Evolutionary conservation across 2,329 filamentous ascomycete species (phyloP).

Genomic region (Alternaria gansuensis): DNA sequence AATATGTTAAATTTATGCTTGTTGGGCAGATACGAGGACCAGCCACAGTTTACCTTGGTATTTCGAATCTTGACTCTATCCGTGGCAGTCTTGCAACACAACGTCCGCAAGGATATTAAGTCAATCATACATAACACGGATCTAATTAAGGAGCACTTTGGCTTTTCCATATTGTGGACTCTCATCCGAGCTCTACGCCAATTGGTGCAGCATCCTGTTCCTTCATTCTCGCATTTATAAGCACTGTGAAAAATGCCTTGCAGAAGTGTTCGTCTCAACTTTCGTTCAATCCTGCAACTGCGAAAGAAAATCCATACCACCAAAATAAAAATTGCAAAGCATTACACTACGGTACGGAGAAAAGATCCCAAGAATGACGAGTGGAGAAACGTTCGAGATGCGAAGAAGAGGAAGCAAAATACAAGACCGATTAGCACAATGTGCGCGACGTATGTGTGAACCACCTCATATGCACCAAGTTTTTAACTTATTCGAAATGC

Average conservation of each 20-base stretch:
- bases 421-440: conserved; percentile 54
- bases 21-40: neutral
- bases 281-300: neutral
- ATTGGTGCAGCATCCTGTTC: neutral
- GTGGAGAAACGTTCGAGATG: conserved; percentile 50
- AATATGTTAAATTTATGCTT: neutral
- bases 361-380: conserved; percentile 38
- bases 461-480: neutral
- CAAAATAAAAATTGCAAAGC: neutral
- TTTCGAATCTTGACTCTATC: neutral
- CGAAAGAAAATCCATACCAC: neutral
- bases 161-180: neutral
- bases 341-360: conserved; percentile 30
- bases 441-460: conserved; percentile 47
- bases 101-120: neutral
- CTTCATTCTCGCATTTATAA: conserved; percentile 3
- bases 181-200: neutral
- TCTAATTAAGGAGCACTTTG: neutral
- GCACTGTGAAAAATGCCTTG: neutral
- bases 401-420: conserved; percentile 54
- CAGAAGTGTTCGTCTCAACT: neutral
- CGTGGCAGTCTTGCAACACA: neutral
- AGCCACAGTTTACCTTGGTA: neutral
- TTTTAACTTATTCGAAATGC: conserved; percentile 4
- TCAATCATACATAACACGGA: neutral